phyloP scores from a whole-genome alignment of 202 grass and related monocot genomes.

The Dendrocalamus latiflorus region DNA sequence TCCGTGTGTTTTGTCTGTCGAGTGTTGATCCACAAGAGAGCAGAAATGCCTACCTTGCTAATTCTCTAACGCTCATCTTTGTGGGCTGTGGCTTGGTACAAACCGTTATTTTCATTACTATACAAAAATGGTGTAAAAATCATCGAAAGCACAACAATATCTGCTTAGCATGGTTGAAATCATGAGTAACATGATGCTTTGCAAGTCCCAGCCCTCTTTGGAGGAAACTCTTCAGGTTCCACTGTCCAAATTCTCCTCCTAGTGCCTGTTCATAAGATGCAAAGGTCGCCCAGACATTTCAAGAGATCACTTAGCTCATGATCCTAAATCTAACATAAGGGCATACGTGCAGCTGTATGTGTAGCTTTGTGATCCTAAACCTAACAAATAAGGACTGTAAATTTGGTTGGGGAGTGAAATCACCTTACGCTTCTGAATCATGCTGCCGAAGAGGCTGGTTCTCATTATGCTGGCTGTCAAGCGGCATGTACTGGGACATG shows the following conservation, averaged over 20 bases:
- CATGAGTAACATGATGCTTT: not conserved
- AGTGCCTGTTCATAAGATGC: not conserved
- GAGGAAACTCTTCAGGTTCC: not conserved
- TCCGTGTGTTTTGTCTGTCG: not conserved
- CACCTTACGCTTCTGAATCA: slow-evolving; percentile 48
- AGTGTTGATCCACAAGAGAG: slow-evolving; percentile 11
- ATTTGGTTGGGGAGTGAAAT: not conserved
- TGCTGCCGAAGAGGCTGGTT: slow-evolving; percentile 58
- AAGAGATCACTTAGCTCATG: not conserved
- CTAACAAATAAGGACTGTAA: not conserved
- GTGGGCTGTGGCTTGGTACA: not conserved
- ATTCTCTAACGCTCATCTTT: slow-evolving; percentile 17
- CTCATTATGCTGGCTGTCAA: slow-evolving; percentile 78
- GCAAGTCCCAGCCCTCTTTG: not conserved
- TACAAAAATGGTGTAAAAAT: slow-evolving; percentile 12
- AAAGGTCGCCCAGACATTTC: not conserved
- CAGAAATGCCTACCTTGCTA: slow-evolving; percentile 45
- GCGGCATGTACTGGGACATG: slow-evolving; percentile 98
- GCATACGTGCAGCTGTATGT: too few species aligned
- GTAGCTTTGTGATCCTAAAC: too few species aligned
- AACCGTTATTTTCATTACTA: slow-evolving; percentile 5
- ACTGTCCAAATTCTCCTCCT: not conserved
- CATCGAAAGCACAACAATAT: not conserved
- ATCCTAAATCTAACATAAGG: too few species aligned
- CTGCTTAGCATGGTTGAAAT: not conserved